Conservation (phyloP, 441 rosid species). For the Populus hybrid region DNA sequence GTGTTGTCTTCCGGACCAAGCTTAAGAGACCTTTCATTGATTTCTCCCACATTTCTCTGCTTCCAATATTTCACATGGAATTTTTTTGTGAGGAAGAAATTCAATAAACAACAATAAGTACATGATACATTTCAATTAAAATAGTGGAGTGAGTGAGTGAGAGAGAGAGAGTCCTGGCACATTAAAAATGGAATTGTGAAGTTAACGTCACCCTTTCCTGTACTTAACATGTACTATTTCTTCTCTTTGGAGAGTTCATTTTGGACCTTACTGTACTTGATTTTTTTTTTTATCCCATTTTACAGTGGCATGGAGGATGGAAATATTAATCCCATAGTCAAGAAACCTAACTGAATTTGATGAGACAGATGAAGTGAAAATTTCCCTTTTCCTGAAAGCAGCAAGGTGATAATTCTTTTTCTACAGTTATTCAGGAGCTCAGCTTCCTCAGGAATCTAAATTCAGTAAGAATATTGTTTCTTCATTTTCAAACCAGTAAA, state of each 20-base stretch:
- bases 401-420: not conserved
- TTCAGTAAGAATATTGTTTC: not conserved
- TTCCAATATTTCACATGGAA: constrained; percentile 26
- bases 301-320: not conserved
- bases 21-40: constrained; percentile 92
- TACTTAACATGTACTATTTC: not conserved
- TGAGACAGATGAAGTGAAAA: not conserved
- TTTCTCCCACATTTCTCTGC: constrained; percentile 98
- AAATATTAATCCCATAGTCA: not conserved
- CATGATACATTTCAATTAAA: not conserved
- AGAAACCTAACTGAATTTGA: not conserved
- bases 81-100: constrained; percentile 8
- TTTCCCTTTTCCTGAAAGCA: not conserved
- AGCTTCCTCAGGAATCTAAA: not conserved
- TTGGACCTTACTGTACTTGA: not conserved
- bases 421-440: not conserved
- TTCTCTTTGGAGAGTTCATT: not conserved
- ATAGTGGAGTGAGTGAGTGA: not conserved
- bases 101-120: not conserved
- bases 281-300: not conserved
- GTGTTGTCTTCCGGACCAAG: constrained; percentile 78
- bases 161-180: not conserved
- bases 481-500: not conserved
- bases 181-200: not conserved
- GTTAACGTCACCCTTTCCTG: not conserved